phyloP scores from a whole-genome alignment of 306 rosid genomes.

The Astragalus glycyphyllos region DNA sequence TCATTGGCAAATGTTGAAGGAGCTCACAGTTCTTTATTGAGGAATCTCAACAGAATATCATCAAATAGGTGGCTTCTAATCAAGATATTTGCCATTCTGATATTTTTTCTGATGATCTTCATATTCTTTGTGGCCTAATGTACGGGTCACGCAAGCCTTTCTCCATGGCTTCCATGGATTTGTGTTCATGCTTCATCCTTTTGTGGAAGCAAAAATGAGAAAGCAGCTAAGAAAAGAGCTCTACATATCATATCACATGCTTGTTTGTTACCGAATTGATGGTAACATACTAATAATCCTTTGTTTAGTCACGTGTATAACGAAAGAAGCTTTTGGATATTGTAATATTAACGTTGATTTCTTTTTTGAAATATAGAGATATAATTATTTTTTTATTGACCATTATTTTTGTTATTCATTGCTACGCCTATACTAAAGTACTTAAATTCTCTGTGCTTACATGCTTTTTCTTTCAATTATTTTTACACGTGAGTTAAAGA shows the following conservation, averaged over 20 bases:
- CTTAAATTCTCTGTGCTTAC: not conserved
- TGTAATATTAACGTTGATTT: slow-evolving; percentile 32
- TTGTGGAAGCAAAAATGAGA: slow-evolving; percentile 28
- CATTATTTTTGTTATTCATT: not conserved
- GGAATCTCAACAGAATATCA: slow-evolving; percentile 85
- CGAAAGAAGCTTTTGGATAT: slow-evolving; percentile 35
- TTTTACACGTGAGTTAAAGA: slow-evolving; percentile 23
- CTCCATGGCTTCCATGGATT: slow-evolving; percentile 34
- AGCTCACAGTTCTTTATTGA: slow-evolving; percentile 81
- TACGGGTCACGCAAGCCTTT: slow-evolving; percentile 39
- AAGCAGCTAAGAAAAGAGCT: slow-evolving; percentile 40
- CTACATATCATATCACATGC: slow-evolving; percentile 36
- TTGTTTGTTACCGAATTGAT: slow-evolving; percentile 30
- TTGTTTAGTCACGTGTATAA: slow-evolving; percentile 20
- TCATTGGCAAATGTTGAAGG: slow-evolving; percentile 92
- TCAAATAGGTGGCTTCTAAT: slow-evolving; percentile 91
- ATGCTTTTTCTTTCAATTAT: not conserved
- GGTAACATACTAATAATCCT: slow-evolving; percentile 29
- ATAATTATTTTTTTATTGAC: not conserved
- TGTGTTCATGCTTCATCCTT: slow-evolving; percentile 16
- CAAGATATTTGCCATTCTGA: slow-evolving; percentile 78
- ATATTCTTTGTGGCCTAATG: slow-evolving; percentile 80
- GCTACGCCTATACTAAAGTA: slow-evolving; percentile 4
- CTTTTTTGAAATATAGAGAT: slow-evolving; percentile 18
- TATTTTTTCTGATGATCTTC: slow-evolving; percentile 75